Base-by-base conservation (phyloP, 2,329 filamentous ascomycete species). In the Alternaria arbusti region DNA sequence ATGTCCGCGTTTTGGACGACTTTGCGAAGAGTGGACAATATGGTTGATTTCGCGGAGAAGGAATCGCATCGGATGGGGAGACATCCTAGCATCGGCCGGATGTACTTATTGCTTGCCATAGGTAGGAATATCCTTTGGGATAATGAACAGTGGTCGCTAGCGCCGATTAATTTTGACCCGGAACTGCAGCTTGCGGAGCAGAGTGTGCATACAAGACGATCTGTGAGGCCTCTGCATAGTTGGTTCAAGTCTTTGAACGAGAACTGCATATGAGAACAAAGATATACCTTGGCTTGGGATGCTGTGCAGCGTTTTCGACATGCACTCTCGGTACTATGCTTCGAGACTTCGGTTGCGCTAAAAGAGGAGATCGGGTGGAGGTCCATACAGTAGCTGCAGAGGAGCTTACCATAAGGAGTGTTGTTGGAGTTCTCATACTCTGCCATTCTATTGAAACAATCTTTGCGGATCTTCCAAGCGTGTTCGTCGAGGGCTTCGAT, bases 311-410 rank as follows among this genome's bases (percentile, higher is more conserved):
- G 36, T 40, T 15, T 40, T 40, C 36, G 36, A 4, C 17, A 0
- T 17, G 2, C 6, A 3, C 0, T 2, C 9, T 15, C 15, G 9
- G 1, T n/a, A 3, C 36, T 2, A 6, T 1, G 0, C 2, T 4
- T 1, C 4, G 15, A 40, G 0, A 4, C 0, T 12, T 5, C 20
- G 5, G 1, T 12, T 22, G 44, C 20, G 1, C 3, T 3, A 4
- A 46, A 46, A 0, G 12, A 13, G 4, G 20, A 22, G 6, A 3
- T 2, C 20, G 11, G 44, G 22, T 46, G 44, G 2, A 46, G 20
- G 8, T 46, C 20, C 11, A 46, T 22, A 4, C 44, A 46, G 12
- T 46, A 46, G 22, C 44, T 46, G 20, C 44, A 46, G 4, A 23
- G 44, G 20, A 46, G 17, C 44, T 22, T 46, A 5, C 22, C 45